Base-by-base conservation (phyloP, 805 yeast species). In the Nakazawaea populi region DNA sequence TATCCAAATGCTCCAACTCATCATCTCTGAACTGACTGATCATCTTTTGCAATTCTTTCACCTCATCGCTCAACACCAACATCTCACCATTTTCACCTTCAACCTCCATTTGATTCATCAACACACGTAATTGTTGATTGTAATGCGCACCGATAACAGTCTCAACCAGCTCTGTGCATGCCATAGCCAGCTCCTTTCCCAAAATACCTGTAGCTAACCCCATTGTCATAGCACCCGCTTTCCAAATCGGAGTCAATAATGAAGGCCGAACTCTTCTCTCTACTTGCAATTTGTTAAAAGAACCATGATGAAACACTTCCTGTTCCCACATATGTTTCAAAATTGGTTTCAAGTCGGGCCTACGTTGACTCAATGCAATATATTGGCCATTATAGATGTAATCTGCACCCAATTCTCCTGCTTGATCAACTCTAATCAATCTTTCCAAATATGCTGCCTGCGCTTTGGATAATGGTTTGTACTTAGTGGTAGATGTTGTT, bases 281-380 rank as follows among this genome's bases (percentile, higher is more conserved):
- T 1, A 77, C 70, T 64, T 92, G 98, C 31, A 92, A 71, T 2
- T 74, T 66, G 64, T 94, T 86, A 70, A 94, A 94, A 0, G 96
- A 87, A 55, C 78, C 70, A 63, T 89, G 96, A 62, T 94, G 99
- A 58, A 85, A 89, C 36, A 92, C 75, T 61, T 94, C 99, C 66
- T 94, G 98, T 35, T 91, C 96, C 98, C 98, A 91, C 99, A 94
- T 94, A 64, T 94, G 97, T 60, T 82, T 79, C 60, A 94, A 70
- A 10, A 90, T 73, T 0, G 95, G 92, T 59, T 82, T 88, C 52
- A 92, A 71, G 52, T 83, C 80, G 1, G 96, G 96, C 57, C 77
- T 76, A 52, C 82, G 83, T 49, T 74, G 76, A 10, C 87, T 80
- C 47, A 94, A 71, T 2, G 90, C 90, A 39, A 79, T 71, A 59